Evolutionary conservation across 495 filamentous ascomycete genomes (phyloP).

Genomic region (Tetracladium marchalianum): DNA sequence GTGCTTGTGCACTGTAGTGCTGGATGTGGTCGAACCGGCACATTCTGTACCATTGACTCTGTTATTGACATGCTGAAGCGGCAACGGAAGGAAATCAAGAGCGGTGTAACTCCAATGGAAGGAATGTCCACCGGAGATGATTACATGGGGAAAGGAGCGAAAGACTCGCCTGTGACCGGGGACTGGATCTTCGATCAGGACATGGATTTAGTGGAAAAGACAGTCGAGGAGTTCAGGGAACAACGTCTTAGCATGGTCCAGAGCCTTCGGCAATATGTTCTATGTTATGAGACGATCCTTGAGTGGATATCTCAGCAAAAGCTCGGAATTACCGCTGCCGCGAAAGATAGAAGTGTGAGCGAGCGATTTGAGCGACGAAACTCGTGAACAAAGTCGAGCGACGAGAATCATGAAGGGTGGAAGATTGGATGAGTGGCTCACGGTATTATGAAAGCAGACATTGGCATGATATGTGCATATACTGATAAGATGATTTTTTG

Average conservation of each 20-base stretch:
- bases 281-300: slow-evolving; percentile 91
- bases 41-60: slow-evolving; percentile 92
- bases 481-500: too few relatives aligned
- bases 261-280: slow-evolving; percentile 84
- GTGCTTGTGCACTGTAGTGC: slow-evolving; percentile 92
- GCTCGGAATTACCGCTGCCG: neutral
- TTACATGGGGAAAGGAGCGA: slow-evolving; percentile 9
- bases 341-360: slow-evolving; percentile 13
- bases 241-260: slow-evolving; percentile 97
- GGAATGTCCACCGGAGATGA: slow-evolving; percentile 13
- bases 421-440: too few relatives aligned
- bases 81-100: slow-evolving; percentile 41
- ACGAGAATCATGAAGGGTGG: too few relatives aligned
- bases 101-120: slow-evolving; percentile 29
- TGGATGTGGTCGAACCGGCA: slow-evolving; percentile 88
- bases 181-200: slow-evolving; percentile 44
- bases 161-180: neutral
- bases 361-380: neutral
- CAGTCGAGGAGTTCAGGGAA: slow-evolving; percentile 78
- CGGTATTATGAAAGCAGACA: too few relatives aligned
- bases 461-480: too few relatives aligned
- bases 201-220: slow-evolving; percentile 70
- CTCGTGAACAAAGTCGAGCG: too few relatives aligned
- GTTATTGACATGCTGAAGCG: slow-evolving; percentile 89
- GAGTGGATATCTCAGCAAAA: slow-evolving; percentile 58